Conservation (phyloP, 257 asterid genomes). For the Thymus quinquecostatus region DNA sequence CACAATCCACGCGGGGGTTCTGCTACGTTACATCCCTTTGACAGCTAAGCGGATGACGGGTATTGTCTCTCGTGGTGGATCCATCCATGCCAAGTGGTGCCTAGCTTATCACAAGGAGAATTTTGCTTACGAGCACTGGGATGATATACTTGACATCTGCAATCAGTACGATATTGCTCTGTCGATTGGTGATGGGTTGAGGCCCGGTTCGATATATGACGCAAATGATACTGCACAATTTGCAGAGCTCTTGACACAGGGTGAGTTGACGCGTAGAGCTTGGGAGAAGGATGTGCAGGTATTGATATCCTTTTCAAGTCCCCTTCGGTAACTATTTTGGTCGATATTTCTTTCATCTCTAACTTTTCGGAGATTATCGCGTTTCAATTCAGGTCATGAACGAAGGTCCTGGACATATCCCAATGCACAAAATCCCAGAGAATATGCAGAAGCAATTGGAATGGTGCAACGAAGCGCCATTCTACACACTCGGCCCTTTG, state of each 20-base stretch:
- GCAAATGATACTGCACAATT: slow-evolving; percentile 97
- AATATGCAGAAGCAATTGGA: slow-evolving; percentile 95
- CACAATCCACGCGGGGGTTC: slow-evolving; percentile 93
- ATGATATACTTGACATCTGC: slow-evolving; percentile 89
- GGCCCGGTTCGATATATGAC: slow-evolving; percentile 96
- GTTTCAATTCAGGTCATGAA: slow-evolving; percentile 75
- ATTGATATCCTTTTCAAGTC: slow-evolving; percentile 2
- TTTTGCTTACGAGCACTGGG: slow-evolving; percentile 98
- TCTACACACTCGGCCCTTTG: slow-evolving; percentile 91
- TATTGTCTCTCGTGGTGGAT: slow-evolving; percentile 95
- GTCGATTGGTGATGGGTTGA: slow-evolving; percentile 95
- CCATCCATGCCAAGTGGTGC: slow-evolving; percentile 99
- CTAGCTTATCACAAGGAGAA: slow-evolving; percentile 89
- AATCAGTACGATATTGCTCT: slow-evolving; percentile 87
- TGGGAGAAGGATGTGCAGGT: slow-evolving; percentile 99
- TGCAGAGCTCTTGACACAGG: slow-evolving; percentile 92
- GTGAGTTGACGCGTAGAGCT: slow-evolving; percentile 90
- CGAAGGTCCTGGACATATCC: slow-evolving; percentile 95
- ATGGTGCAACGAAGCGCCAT: slow-evolving; percentile 96
- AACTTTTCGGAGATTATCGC: background rate
- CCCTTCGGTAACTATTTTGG: too few species aligned
- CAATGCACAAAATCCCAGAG: slow-evolving; percentile 93
- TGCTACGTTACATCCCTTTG: slow-evolving; percentile 87
- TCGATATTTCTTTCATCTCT: too few species aligned
- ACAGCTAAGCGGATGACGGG: slow-evolving; percentile 96